Percentiles rank a stretch among this genome's conserved stretches.
These are phyloP conservation scores for Syncephalis fuscata DNA, from an alignment of 371 early-diverging fungal genomes.

Conservation along the genomic window DNA sequence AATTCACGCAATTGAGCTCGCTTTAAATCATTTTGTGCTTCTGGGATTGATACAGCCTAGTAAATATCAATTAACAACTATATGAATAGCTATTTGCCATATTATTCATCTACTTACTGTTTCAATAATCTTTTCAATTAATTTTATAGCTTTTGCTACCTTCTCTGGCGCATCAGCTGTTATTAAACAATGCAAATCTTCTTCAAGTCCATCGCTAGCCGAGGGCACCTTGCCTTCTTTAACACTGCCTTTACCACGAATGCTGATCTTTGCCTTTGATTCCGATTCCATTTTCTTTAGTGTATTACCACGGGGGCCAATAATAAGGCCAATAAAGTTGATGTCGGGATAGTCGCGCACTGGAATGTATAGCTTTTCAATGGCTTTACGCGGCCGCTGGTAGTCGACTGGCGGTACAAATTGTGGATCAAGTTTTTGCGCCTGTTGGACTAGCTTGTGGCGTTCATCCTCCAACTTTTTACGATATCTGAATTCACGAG, in stretches of 20 bases:
- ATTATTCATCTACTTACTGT: slow-evolving; percentile 54
- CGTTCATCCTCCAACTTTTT: slow-evolving; percentile 89
- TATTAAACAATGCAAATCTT: slow-evolving; percentile 86
- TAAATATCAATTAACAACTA: neutral
- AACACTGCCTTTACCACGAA: slow-evolving; percentile 91
- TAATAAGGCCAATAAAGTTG: slow-evolving; percentile 92
- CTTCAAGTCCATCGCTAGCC: slow-evolving; percentile 65
- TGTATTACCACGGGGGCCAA: slow-evolving; percentile 94
- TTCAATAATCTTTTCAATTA: slow-evolving; percentile 85
- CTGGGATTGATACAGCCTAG: slow-evolving; percentile 78
- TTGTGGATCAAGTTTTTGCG: slow-evolving; percentile 51
- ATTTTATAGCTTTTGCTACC: slow-evolving; percentile 63
- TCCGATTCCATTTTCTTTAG: slow-evolving; percentile 87
- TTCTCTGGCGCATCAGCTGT: slow-evolving; percentile 82
- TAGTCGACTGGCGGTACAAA: slow-evolving; percentile 88
- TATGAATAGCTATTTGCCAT: too few relatives aligned
- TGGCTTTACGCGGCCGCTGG: slow-evolving; percentile 58
- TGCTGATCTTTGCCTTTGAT: slow-evolving; percentile 87
- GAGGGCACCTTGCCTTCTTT: slow-evolving; percentile 84
- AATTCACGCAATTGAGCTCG: slow-evolving; percentile 85
- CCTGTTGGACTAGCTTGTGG: slow-evolving; percentile 70
- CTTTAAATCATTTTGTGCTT: slow-evolving; percentile 88
- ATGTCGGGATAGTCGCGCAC: slow-evolving; percentile 89
- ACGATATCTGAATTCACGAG: slow-evolving; percentile 79
- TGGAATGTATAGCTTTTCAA: slow-evolving; percentile 91